A percentile compares a stretch with the other conserved stretches of the same genome.
Evolutionary conservation across 106 monocot species (phyloP).

Genomic region (Iris macrosiphon): DNA sequence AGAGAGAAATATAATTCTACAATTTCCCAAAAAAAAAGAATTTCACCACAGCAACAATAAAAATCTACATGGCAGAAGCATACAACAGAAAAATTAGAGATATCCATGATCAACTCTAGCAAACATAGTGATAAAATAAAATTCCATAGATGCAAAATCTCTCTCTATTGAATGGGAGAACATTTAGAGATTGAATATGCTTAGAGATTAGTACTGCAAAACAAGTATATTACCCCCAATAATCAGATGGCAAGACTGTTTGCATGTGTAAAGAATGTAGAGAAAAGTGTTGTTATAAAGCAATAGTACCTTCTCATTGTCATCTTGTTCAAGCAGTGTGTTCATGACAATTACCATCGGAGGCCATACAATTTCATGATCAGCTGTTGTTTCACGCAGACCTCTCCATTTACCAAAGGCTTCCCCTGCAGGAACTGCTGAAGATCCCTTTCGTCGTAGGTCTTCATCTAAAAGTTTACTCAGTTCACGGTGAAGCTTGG

Average conservation of each 20-base stretch:
- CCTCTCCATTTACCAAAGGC: constrained; percentile 92
- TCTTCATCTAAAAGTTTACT: constrained; percentile 80
- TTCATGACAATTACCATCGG: constrained; percentile 95
- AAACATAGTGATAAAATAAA: too few relatives aligned
- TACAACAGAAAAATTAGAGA: too few relatives aligned
- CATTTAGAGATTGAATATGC: too few relatives aligned
- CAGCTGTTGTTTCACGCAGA: constrained; percentile 41
- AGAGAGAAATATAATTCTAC: too few relatives aligned
- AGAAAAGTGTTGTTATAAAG: neutral
- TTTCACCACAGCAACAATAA: too few relatives aligned
- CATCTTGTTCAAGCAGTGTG: constrained; percentile 69
- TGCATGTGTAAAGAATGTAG: neutral
- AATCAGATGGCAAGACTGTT: neutral
- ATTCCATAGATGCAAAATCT: too few relatives aligned
- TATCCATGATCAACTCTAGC: too few relatives aligned
- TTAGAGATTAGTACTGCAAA: too few relatives aligned
- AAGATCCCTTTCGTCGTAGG: constrained; percentile 62
- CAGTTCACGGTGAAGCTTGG: constrained; percentile 72
- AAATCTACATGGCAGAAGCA: too few relatives aligned
- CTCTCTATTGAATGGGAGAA: too few relatives aligned
- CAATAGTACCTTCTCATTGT: constrained; percentile 72
- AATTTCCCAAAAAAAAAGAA: too few relatives aligned
- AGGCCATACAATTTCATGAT: constrained; percentile 93
- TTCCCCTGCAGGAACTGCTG: constrained; percentile 48
- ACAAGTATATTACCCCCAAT: too few relatives aligned